Evolutionary conservation across 2,329 filamentous ascomycete genomes (phyloP), one percentile per base, ranked within the genome.

Genomic region (Metarhizium album): DNA sequence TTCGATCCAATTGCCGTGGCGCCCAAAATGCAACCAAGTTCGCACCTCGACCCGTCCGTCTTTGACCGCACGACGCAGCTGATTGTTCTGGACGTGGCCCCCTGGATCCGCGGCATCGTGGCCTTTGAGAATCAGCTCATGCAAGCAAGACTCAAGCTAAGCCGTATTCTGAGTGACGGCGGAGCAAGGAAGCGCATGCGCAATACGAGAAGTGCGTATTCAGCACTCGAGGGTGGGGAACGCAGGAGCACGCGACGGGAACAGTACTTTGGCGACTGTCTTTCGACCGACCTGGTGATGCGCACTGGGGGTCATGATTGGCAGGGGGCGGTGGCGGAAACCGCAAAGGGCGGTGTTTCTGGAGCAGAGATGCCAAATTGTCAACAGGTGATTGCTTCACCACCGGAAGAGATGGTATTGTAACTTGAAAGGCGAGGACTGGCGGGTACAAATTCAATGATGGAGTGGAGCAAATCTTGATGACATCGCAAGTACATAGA

Each of bases 21-120:
- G 0, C 75, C 76, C 29, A 76, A 74, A 54, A 59, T 64, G 2
- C 54, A 61, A 50, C 46, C 57, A 18, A 59, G 59, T 16, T 57
- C 61, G 7, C 72, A 72, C 42, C 73, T 89, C 1, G 79, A 82
- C 33, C 75, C 85, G 0, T 90, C 87, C 0, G 81, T 85, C 0
- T 89, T 95, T 57, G 89, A 95, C 59, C 80, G 86, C 42, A 81
- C 82, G 0, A 70, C 86, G 59, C 64, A 67, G 0, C 72, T 83
- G 20, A 80, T 95, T 31, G 75, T 79, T 0, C 70, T 84, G 13
- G 93, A 98, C 55, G 73, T 97, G 2, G 90, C 90, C 0, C 93
- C 94, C 0, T 97, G 88, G 64, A 79, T 97, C n/a, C 86, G 94
- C 11, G 76, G 78, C 37, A 97, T 98, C 53, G 82, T 91, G 2